These are phyloP conservation scores for Chlorella sp. DNA, from an alignment of 139 green algal genomes.

Conservation along the genomic window DNA sequence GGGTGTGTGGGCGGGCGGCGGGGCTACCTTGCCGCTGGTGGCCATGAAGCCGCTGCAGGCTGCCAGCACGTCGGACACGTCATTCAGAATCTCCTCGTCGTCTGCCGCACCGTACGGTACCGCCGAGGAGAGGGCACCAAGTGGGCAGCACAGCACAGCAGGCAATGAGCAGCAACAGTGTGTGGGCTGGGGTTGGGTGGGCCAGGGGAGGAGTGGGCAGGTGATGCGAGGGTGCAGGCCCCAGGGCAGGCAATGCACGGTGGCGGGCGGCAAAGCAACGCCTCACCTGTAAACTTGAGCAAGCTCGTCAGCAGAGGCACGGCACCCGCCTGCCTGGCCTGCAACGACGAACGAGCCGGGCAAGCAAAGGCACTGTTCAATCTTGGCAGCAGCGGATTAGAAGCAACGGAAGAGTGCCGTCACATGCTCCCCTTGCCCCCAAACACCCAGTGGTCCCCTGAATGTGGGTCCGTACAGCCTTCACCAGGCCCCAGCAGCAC, in stretches of 20 bases:
- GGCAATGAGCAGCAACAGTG: neutral
- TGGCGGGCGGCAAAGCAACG: neutral
- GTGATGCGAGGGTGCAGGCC: neutral
- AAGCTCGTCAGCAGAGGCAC: slow-evolving; percentile 17
- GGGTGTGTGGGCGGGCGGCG: neutral
- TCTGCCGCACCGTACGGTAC: slow-evolving; percentile 43
- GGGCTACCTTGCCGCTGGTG: slow-evolving; percentile 59
- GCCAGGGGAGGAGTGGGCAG: neutral
- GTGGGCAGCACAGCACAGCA: neutral
- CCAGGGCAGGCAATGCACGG: neutral
- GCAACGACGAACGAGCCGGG: neutral
- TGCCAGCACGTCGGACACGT: slow-evolving; percentile 61
- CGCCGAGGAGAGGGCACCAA: neutral
- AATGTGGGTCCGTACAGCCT: neutral
- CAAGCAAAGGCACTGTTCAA: neutral
- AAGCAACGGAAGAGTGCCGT: too few species aligned
- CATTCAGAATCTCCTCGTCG: slow-evolving; percentile 67
- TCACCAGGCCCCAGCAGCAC: neutral
- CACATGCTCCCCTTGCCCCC: slow-evolving; percentile 23
- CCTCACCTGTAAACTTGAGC: slow-evolving; percentile 34
- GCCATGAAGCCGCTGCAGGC: slow-evolving; percentile 71
- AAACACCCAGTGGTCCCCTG: slow-evolving; percentile 7
- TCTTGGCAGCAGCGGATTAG: neutral
- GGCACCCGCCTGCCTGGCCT: neutral
- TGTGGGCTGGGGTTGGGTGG: neutral